phyloP scores from a whole-genome alignment of 305 asterid species.

The Withania somnifera region DNA sequence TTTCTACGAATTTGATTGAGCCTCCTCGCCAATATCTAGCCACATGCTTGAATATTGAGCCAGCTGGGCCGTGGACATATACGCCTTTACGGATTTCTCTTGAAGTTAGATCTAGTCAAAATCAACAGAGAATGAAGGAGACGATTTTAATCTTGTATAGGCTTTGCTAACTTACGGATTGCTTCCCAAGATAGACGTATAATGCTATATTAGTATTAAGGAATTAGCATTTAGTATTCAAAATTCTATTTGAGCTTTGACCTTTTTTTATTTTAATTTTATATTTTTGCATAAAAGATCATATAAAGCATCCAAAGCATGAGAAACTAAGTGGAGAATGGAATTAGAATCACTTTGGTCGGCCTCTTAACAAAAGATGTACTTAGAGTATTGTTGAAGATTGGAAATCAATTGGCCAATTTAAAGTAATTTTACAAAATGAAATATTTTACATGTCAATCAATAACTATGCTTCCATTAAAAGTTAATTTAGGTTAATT shows the following conservation, averaged over 20 bases:
- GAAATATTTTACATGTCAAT: neutral
- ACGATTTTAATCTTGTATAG: neutral
- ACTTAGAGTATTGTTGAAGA: constrained; percentile 27
- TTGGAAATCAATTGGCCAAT: constrained; percentile 6
- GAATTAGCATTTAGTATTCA: neutral
- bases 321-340: constrained; percentile 17
- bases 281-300: neutral
- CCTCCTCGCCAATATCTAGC: neutral
- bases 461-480: neutral
- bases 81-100: neutral
- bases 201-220: neutral
- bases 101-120: neutral
- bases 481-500: neutral
- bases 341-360: constrained; percentile 29
- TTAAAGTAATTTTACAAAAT: neutral
- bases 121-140: neutral
- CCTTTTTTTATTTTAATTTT: neutral
- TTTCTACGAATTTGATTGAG: neutral
- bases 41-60: neutral
- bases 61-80: neutral
- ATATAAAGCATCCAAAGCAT: constrained; percentile 17
- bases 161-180: neutral
- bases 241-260: constrained; percentile 14
- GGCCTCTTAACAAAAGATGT: constrained; percentile 23
- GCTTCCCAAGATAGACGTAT: neutral